Base-by-base conservation (phyloP, 495 filamentous ascomycete species). In the Lentithecium fluviatile region DNA sequence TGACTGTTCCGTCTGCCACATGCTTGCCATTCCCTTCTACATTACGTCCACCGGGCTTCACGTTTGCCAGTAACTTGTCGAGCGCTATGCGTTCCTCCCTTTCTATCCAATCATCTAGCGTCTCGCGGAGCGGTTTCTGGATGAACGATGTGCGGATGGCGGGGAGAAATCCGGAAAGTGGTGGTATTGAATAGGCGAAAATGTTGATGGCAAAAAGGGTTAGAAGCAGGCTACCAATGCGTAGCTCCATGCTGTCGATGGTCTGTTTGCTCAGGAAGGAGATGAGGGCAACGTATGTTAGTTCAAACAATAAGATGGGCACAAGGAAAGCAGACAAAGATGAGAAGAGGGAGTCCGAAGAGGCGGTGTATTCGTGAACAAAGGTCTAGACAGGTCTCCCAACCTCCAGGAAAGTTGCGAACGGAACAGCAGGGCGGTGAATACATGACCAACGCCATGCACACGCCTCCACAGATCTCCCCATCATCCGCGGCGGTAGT, bases 31-130 rank as follows among this genome's bases (percentile, higher is more conserved):
- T 6, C 4, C 34, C 53, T n/a, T 56, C 37, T 15, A 57, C 37
- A 45, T 74, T 69, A 12, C 52, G n/a, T 1, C 70, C 71, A 13
- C 66, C 64, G 10, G 71, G 70, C 13, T 62, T 63, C 4, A 72
- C 40, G 52, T 74, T 74, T 15, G 65, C 68, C 2, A 72, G 64
- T 32, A 74, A 53, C 29, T 59, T 65, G 23, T 69, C 54, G 19
- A 71, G 19, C 19, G 70, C 71, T 20, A 67, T 64, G n/a, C 57
- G 34, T 50, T 71, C 56, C 45, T 72, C 68, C 29, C 50, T 42
- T 40, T 66, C 51, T 37, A 73, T 21, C 71, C 71, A 73, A 6
- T 36, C 23, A 24, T 69, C 67, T 20, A 73, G 46, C 5, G 36
- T 52, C 7, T 59, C 45, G 37, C 54, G 43, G 13, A 65, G 50